Base-by-base conservation (phyloP, 2,329 filamentous ascomycete species). In the Kalmusia sp. region DNA sequence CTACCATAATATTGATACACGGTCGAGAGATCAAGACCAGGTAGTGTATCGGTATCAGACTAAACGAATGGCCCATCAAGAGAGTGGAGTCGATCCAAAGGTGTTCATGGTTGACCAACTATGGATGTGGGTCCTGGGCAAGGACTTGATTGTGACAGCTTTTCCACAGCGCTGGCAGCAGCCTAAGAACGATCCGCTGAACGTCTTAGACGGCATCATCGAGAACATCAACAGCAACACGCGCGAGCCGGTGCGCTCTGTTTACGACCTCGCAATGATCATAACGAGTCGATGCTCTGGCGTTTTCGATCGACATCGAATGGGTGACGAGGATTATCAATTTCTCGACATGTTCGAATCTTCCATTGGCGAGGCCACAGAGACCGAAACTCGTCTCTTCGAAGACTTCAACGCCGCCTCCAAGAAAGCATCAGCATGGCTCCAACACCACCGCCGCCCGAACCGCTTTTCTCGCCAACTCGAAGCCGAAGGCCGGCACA, bases 81-180 rank as follows among this genome's bases (percentile, higher is more conserved):
- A 64, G 35, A 67, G 65, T 14, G 64, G 65, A 68, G 72, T 71
- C 2, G 82, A 85, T 50, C 78, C 79, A 1, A 87, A 87, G 55
- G 81, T 88, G 2, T 87, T 87, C 66, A 88, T 88, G 85, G 86
- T 89, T 0, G 86, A 89, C 64, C 86, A 89, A 60, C 73, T 89
- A 1, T 89, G 86, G 86, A 80, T 88, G 65, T 87, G 84, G 83
- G 77, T 87, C 3, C 64, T 88, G 1, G 74, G 82, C 9, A 76
- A 76, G 66, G 84, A 87, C 52, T 71, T 87, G 14, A 80, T 89
- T 15, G 79, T 89, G 9, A 85, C 83, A 0, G 80, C 81, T 48
- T 86, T 86, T 51, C 83, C 83, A 2, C 80, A 85, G 56, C 74
- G 82, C 4, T 86, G 82, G 82, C 76, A 82, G 27, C 84, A 87